Evolutionary conservation across 257 asterid species (phyloP).

Genomic region (Penstemon davidsonii): DNA sequence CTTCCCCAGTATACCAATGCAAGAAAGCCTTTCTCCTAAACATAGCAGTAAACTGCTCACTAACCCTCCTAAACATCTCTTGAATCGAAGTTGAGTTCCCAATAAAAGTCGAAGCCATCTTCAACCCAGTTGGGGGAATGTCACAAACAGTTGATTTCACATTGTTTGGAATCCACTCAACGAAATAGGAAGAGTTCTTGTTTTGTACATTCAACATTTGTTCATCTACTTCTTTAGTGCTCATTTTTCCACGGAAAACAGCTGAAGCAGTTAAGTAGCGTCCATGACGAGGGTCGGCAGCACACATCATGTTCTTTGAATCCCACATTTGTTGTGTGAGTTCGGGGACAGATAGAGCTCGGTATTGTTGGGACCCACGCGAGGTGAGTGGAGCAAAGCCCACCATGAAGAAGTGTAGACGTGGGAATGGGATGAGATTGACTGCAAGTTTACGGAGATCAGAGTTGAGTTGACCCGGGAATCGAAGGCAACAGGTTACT

Average conservation of each 20-base stretch:
- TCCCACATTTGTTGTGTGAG: constrained; percentile 26
- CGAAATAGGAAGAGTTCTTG: constrained; percentile 22
- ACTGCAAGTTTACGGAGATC: constrained; percentile 24
- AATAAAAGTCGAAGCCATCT: constrained; percentile 25
- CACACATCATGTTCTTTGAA: constrained; percentile 25
- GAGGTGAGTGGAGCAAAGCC: constrained; percentile 21
- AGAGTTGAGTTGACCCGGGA: constrained; percentile 41
- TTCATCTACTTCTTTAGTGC: constrained; percentile 20
- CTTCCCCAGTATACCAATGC: constrained; percentile 24
- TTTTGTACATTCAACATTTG: constrained; percentile 21
- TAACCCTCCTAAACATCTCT: constrained; percentile 24
- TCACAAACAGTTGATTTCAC: constrained; percentile 42
- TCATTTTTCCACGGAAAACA: constrained; percentile 21
- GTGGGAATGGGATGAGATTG: constrained; percentile 24
- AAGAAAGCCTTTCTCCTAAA: constrained; percentile 35
- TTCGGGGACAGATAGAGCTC: constrained; percentile 12
- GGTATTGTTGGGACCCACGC: constrained; percentile 20
- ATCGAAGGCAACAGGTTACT: constrained; percentile 38
- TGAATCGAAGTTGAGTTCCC: constrained; percentile 21
- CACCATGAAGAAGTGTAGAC: constrained; percentile 24
- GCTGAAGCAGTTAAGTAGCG: constrained; percentile 22
- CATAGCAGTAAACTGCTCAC: constrained; percentile 22
- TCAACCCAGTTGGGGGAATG: constrained; percentile 35
- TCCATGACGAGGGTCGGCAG: constrained; percentile 23
- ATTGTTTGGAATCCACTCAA: constrained; percentile 29